Evolutionary conservation across 805 yeast genomes (phyloP), one percentile per base, ranked within the genome.

Genomic region (Gaillardinia entomophila): DNA sequence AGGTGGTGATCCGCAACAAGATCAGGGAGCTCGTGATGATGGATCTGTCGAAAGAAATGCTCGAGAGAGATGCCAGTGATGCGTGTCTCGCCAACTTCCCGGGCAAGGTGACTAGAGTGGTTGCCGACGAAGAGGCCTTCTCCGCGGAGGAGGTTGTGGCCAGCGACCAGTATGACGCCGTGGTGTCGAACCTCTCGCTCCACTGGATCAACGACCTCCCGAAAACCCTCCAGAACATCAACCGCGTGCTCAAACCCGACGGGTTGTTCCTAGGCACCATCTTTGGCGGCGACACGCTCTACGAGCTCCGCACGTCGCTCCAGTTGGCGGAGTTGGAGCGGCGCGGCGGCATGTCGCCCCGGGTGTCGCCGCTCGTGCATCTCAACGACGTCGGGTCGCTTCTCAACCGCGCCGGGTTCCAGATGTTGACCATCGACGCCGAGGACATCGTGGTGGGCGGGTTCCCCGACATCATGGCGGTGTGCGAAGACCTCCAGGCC

Each of bases 151-250:
- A 53, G 11, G 55, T 78, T 18, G 23, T 40, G 26, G 47, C 48
- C 32, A 43, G 59, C 6, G 57, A 66, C 32, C 56, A 66, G 13
- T 82, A 71, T 47, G 89, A 84, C 51, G 82, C 87, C 3, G 82
- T 85, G 2, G 53, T 86, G 3, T 79, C 88, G 2, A 84, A 82
- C 51, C 54, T 84, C 42, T 71, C 84, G 15, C 50, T 86, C 50
- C 95, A 86, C 54, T 86, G 95, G 95, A 77, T 83, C 37, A 86
- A 86, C 48, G 89, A 86, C 45, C 66, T 86, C n/a, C 95, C 95
- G 0, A 63, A 68, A 1, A 73, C 76, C 2, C 66, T 85, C 32
- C 53, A 57, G 12, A 68, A 73, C 37, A 68, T 85, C 43, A 74
- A 77, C 49, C 49, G 58, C 4, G 67, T 82, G 16, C 62, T 86